Evolutionary conservation across 352 stramenopile species (phyloP), one percentile per base, ranked within the genome.

Genomic region (Thalassiosira livingstoniorum): DNA sequence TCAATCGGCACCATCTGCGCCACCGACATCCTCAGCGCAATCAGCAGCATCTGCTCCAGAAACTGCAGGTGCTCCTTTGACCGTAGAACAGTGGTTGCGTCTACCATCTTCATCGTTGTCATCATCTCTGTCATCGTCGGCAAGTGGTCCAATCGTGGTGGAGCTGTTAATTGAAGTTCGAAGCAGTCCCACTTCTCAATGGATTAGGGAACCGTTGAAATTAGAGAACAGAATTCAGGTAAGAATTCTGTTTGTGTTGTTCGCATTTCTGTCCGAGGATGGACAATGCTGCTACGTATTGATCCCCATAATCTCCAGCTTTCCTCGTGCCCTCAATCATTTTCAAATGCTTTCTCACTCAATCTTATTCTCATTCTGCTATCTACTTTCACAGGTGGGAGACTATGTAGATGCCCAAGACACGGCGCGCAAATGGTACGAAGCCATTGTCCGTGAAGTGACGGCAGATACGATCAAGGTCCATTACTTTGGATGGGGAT

Each of bases 371-470:
- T n/a, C n/a, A n/a, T n/a, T n/a, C 18, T 51, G 42, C 10, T 18
- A 18, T 51, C 42, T 18, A 18, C 18, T 51, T 51, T 51, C 42
- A 51, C 55, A 87, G 80, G 80, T 90, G 32, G 89, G 91, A 66
- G 89, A 95, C 69, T 92, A 89, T 88, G 82, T 92, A 2, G 91
- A 95, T 86, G 91, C 89, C 27, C 87, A 93, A 77, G 91, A 95
- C 55, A 80, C 77, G 51, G 71, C 88, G 13, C 66, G 87, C 4
- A 91, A 92, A 62, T 95, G 91, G 91, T 95, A 93, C 64, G 91
- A 95, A 72, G 79, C 85, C 0, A 74, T 93, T 54, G 81, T 95
- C 29, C 39, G 82, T 37, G 81, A 93, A 64, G 47, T 95, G 21
- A 73, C 68, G n/a, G 54, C 78, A 1, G 80, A 90, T 31, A 88